Evolutionary conservation across 139 green algal genomes (phyloP).

Genomic region (Chlamydomonas eustigma): DNA sequence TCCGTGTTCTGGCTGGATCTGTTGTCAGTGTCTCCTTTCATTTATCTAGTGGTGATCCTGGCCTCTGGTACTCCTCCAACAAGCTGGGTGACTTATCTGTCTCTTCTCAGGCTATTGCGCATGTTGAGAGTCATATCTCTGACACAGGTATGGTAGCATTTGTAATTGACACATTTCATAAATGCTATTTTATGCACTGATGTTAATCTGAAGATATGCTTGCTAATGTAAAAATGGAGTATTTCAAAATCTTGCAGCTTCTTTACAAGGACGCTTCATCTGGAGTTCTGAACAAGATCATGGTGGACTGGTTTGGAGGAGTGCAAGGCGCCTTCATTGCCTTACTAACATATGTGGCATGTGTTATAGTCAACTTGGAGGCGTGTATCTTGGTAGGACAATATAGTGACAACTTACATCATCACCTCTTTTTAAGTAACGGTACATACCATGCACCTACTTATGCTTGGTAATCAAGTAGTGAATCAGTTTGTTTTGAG

Average conservation of each 20-base stretch:
- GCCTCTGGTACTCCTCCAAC: neutral
- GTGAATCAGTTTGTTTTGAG: too few relatives aligned
- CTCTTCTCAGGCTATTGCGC: neutral
- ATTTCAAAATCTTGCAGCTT: neutral
- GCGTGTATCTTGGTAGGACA: conserved; percentile 3
- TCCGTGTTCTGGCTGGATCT: neutral
- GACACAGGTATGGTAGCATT: conserved; percentile 1
- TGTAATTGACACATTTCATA: too few relatives aligned
- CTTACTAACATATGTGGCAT: neutral
- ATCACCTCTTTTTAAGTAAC: too few relatives aligned
- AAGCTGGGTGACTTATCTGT: neutral
- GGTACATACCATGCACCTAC: too few relatives aligned
- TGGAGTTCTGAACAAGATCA: neutral
- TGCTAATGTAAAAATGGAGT: too few relatives aligned
- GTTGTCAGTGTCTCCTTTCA: neutral
- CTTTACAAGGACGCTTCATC: neutral
- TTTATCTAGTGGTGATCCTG: conserved; percentile 5
- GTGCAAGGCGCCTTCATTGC: neutral
- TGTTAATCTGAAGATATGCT: too few relatives aligned
- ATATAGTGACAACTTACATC: too few relatives aligned
- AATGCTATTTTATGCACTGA: too few relatives aligned
- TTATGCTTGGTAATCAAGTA: too few relatives aligned
- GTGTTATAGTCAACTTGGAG: conserved; percentile 7
- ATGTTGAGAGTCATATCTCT: neutral
- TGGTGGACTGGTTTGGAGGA: neutral